Base-by-base conservation (phyloP, 805 yeast species). In the Candida caryicola region DNA sequence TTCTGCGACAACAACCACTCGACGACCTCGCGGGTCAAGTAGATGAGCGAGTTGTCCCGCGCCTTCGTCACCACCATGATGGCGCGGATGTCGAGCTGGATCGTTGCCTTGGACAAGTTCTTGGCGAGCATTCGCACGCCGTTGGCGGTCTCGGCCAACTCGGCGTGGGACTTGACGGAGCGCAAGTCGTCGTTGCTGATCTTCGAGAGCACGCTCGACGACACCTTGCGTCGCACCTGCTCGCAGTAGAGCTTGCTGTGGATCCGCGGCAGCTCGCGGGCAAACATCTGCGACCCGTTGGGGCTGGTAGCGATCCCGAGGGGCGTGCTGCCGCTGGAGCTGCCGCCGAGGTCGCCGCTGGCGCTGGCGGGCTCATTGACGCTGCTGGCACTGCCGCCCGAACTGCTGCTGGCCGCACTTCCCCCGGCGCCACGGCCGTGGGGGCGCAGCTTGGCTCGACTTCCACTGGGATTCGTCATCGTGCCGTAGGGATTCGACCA, bases 21-120 rank as follows among this genome's bases (percentile, higher is more conserved):
- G 1, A 87, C 81, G 47, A 89, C 67, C 51, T 85, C 93, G 40
- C 91, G 70, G 0, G 96, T 85, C 32, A 87, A 64, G 51, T 77
- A 81, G 5, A 85, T 79, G 36, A 89, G 64, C 5, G 88, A 80
- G 49, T 84, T 81, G 56, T 89, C 96, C 38, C 95, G 72, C 1
- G 95, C 93, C 59, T 88, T 88, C n/a, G 96, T 88, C 14, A 89
- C 89, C 10, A 88, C 77, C 79, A 88, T 73, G 14, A 88, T 77
- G 13, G 85, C 78, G 31, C 74, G 73, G 14, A 85, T 80, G 39
- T 82, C 81, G 15, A 88, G 60, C 49, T 80, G 81, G 18, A 88
- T 79, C 3, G 85, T 82, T 3, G 90, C 85, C 47, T 78, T 77
- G 37, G 79, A 72, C 27, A 85, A 62, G 56, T 82, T 82, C 45